A percentile compares a stretch with the other conserved stretches of the same genome.
phyloP scores from a whole-genome alignment of 2,329 filamentous ascomycete genomes.

The Botrytis byssoidea region DNA sequence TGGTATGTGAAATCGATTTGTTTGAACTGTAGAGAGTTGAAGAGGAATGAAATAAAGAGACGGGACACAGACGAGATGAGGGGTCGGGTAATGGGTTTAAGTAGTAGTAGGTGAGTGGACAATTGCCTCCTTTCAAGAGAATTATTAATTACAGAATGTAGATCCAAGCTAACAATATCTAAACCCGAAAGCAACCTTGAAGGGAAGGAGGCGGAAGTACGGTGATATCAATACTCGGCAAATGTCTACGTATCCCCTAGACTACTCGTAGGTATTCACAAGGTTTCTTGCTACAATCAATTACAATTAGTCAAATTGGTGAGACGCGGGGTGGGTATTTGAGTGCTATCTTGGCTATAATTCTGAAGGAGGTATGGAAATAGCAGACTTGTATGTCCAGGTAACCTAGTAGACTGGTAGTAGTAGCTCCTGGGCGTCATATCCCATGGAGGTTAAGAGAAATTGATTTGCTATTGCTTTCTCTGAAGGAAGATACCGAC shows the following conservation, averaged over 20 bases:
- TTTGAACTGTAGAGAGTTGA: not conserved
- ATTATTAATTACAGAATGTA: not conserved
- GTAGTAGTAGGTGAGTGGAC: not conserved
- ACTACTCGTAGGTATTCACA: not conserved
- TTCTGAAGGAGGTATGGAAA: not conserved
- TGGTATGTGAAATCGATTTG: not conserved
- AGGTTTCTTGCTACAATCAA: not conserved
- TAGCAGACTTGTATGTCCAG: too few relatives aligned
- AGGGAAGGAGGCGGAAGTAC: not conserved
- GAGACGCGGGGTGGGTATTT: too few relatives aligned
- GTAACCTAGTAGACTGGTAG: not conserved
- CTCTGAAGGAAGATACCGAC: not conserved
- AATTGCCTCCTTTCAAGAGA: not conserved
- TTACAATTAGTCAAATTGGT: not conserved
- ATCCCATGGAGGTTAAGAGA: not conserved
- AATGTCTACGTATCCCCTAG: not conserved
- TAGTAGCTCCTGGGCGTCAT: not conserved
- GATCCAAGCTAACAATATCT: not conserved
- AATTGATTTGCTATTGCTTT: not conserved
- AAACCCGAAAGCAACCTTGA: not conserved
- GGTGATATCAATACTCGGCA: not conserved
- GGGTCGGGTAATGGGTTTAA: conserved; percentile 15
- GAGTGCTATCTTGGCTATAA: too few relatives aligned
- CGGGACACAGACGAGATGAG: not conserved
- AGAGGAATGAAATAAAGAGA: not conserved